Base-by-base conservation (phyloP, 2,329 filamentous ascomycete genomes). In the Colletotrichum sp. region DNA sequence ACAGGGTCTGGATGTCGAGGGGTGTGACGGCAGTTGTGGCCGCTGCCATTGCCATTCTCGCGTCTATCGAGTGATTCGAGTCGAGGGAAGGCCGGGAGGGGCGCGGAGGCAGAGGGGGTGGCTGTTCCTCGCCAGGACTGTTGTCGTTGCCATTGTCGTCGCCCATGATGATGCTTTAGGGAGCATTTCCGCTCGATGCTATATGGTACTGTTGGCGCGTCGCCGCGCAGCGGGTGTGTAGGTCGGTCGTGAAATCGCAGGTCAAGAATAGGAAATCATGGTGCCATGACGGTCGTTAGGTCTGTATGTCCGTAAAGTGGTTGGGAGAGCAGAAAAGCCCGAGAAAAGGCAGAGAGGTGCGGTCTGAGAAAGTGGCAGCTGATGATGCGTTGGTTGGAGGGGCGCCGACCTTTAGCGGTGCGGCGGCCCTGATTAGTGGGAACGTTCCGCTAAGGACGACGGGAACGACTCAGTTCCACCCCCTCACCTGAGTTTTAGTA, bases 1-100 rank as follows among this genome's bases (percentile, higher is more conserved):
- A 92, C 66, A 96, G 89, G 0, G 94, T 95, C 79, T 95, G 94
- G 71, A 96, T 93, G 79, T 96, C 96, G 77, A 96, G 90, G 18
- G 95, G 90, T 1, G 95, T 96, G 16, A 99, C 82, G 12, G 96
- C 96, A 1, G 96, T 98, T 5, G 96, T 98, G 64, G 96, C 92
- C 75, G 92, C 92, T 3, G 94, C 92, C 72, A 74, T 74, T 10
- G 71, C 74, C 66, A 76, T 74, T 58, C 72, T 71, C 21, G 74
- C 30, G 43, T 76, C 74, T 75, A 74, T 71, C 78, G 71, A 88
- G 81, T 83, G 85, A 77, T 84, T 64, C 55, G 83, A 79, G 58
- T 82, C 77, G 69, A 81, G 85, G 30, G 83, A 84, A 26, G 83
- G 78, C 72, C 89, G 87, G 30, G 83, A 84, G 21, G 83, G 78